Evolutionary conservation across 2,329 filamentous ascomycete species (phyloP).

Genomic region (Hypomyces perniciosus): DNA sequence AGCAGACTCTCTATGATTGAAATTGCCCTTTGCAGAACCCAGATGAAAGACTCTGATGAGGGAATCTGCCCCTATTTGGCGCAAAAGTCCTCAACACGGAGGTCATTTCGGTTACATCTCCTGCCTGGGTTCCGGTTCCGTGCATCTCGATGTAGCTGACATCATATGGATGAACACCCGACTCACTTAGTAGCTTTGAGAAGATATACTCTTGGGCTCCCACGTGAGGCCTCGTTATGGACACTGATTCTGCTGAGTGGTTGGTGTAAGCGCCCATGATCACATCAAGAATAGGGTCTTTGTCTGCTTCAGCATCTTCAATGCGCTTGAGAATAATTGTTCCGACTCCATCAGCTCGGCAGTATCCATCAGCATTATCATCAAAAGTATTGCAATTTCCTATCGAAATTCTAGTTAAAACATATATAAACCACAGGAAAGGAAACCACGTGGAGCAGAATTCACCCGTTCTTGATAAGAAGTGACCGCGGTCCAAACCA

Average conservation of each 20-base stretch:
- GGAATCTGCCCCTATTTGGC: too few relatives aligned
- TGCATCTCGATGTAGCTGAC: conserved; percentile 84
- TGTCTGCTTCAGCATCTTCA: conserved; percentile 69
- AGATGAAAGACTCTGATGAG: not conserved
- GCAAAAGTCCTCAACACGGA: conserved; percentile 44
- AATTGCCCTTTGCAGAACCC: conserved; percentile 51
- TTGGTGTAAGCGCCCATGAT: conserved; percentile 63
- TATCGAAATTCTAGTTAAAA: too few relatives aligned
- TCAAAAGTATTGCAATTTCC: conserved; percentile 65
- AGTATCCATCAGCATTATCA: conserved; percentile 75
- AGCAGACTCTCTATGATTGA: conserved; percentile 57
- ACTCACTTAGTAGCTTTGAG: conserved; percentile 57
- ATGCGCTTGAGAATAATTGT: conserved; percentile 73
- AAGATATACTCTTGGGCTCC: conserved; percentile 57
- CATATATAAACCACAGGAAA: too few relatives aligned
- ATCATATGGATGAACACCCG: conserved; percentile 54
- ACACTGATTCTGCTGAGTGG: conserved; percentile 63
- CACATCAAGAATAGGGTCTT: conserved; percentile 70
- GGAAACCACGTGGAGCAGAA: too few relatives aligned
- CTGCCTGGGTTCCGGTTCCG: conserved; percentile 80
- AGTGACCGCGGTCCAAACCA: conserved; percentile 69
- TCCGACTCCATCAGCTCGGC: conserved; percentile 69
- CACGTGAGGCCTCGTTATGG: conserved; percentile 58
- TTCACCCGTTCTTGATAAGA: conserved; percentile 51
- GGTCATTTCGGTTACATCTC: conserved; percentile 74